Evolutionary conservation across 148 eudicot genomes (phyloP).

Genomic region (Beta vulgaris): DNA sequence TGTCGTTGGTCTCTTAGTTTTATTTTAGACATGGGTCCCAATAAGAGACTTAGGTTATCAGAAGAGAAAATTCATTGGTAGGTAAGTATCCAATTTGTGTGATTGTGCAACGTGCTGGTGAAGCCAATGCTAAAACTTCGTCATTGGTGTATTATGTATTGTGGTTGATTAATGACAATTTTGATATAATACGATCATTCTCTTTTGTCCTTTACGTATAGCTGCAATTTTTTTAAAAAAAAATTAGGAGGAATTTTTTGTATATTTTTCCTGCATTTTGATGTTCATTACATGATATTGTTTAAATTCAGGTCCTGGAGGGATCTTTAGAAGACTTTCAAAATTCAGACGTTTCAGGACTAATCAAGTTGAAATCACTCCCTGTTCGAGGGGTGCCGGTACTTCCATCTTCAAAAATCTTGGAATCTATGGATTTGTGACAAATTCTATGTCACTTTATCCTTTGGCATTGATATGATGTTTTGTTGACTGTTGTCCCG

Average conservation of each 20-base stretch:
- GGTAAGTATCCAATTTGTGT: background rate
- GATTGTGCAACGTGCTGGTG: background rate
- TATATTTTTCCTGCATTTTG: background rate
- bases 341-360: constrained; percentile 17
- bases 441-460: background rate
- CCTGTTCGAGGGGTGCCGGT: constrained; percentile 53
- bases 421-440: background rate
- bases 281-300: background rate
- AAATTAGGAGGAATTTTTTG: too few relatives aligned
- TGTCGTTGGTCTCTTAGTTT: too few relatives aligned
- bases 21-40: too few relatives aligned
- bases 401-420: constrained; percentile 17
- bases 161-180: background rate
- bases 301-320: constrained; percentile 17
- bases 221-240: background rate
- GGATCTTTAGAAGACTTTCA: constrained; percentile 25
- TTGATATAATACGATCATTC: background rate
- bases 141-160: too few relatives aligned
- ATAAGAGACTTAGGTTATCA: background rate
- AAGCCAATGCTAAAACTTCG: background rate
- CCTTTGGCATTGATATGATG: background rate
- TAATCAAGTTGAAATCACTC: constrained; percentile 19
- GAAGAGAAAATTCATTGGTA: background rate
- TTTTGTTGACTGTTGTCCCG: background rate
- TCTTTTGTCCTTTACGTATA: background rate